These are phyloP conservation scores for Trypanosoma scelopori DNA, from an alignment of 208 protist species.

Conservation along the genomic window DNA sequence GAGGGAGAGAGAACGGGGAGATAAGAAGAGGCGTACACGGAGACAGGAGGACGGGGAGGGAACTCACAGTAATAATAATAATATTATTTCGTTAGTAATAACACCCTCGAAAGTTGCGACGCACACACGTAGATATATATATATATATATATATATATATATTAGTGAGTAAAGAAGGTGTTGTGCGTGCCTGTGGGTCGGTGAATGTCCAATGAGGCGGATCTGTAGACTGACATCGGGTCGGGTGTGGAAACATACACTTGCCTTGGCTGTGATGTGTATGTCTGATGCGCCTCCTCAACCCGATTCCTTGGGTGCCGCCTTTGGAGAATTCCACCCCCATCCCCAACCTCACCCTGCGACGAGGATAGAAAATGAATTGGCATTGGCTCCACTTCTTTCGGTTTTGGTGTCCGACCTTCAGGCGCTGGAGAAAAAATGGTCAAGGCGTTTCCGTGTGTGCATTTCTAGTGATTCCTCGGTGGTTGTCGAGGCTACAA, in stretches of 20 bases:
- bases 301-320: neutral
- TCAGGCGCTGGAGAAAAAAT: constrained; percentile 24
- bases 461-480: constrained; percentile 21
- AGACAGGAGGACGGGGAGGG: too few relatives aligned
- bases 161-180: too few relatives aligned
- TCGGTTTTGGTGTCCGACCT: constrained; percentile 19
- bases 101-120: too few relatives aligned
- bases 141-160: too few relatives aligned
- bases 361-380: neutral
- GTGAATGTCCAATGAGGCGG: constrained; percentile 20
- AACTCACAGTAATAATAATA: too few relatives aligned
- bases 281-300: neutral
- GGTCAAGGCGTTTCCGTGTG: constrained; percentile 23
- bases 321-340: neutral
- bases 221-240: neutral
- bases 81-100: too few relatives aligned
- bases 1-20: too few relatives aligned
- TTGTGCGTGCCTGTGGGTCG: too few relatives aligned
- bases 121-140: too few relatives aligned
- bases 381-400: neutral
- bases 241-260: neutral
- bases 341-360: neutral
- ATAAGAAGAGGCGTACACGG: too few relatives aligned
- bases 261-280: neutral
- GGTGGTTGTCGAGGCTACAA: constrained; percentile 16